Evolutionary conservation across 75 land plant genomes (phyloP).

Genomic region (Selaginella moellendorffii): DNA sequence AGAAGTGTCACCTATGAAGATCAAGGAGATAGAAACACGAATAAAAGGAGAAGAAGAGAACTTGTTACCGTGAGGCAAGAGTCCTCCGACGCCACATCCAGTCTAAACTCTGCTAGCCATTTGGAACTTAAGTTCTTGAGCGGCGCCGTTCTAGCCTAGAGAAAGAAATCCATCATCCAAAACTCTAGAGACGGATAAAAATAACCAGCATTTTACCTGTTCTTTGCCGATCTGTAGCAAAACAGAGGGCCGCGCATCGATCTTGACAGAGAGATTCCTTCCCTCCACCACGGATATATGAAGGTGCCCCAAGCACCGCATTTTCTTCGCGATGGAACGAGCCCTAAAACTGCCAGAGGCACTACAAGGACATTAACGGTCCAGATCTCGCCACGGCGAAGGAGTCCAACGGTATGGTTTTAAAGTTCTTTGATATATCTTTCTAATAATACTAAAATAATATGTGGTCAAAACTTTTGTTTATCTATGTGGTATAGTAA

Average conservation of each 20-base stretch:
- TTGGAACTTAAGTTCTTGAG: background rate
- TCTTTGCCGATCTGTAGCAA: conserved; percentile 1
- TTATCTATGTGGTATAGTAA: too few relatives aligned
- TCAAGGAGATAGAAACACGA: background rate
- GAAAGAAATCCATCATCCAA: background rate
- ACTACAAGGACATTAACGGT: too few relatives aligned
- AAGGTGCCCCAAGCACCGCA: background rate
- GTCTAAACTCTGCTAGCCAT: background rate
- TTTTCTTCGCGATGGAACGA: too few relatives aligned
- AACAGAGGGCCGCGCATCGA: conserved; percentile 2
- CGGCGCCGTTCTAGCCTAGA: background rate
- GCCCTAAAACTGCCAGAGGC: too few relatives aligned
- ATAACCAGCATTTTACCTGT: conserved; percentile 1
- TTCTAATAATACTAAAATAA: too few relatives aligned
- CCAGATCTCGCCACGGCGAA: too few relatives aligned
- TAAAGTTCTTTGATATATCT: too few relatives aligned
- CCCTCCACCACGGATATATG: conserved; percentile 4
- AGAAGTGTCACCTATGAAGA: background rate
- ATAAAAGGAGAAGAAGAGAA: too few relatives aligned
- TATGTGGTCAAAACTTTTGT: too few relatives aligned
- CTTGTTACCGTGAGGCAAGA: background rate
- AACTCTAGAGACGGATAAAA: background rate
- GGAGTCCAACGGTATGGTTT: too few relatives aligned
- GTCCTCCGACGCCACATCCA: background rate
- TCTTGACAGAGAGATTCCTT: background rate